phyloP scores from a whole-genome alignment of 345 rosid genomes.

The Citrus sp. region DNA sequence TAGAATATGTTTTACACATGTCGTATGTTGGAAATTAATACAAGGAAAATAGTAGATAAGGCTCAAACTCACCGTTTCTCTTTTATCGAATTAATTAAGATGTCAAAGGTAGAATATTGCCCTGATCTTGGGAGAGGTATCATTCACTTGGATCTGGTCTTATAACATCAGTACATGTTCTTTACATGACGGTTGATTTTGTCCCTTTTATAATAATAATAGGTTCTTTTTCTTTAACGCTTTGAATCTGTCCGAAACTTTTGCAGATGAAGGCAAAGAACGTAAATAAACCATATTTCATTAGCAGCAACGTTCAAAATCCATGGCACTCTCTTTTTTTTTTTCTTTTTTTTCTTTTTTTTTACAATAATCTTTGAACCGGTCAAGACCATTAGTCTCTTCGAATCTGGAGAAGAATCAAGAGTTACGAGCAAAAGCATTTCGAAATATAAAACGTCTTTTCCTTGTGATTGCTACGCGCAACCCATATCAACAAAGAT shows the following conservation, averaged over 20 bases:
- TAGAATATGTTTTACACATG: neutral
- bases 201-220: neutral
- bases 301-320: constrained; percentile 2
- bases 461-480: neutral
- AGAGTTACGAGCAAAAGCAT: neutral
- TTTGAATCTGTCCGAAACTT: constrained; percentile 30
- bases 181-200: constrained; percentile 19
- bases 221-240: constrained; percentile 18
- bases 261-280: constrained; percentile 7
- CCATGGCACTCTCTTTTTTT: neutral
- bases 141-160: constrained; percentile 23
- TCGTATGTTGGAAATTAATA: too few relatives aligned
- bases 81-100: constrained; percentile 3
- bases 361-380: neutral
- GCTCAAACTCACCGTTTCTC: neutral
- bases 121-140: constrained; percentile 51
- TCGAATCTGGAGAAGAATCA: neutral
- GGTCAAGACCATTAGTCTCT: neutral
- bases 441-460: neutral
- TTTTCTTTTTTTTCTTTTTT: neutral
- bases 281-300: neutral
- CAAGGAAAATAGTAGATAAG: too few relatives aligned
- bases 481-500: neutral
- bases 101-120: constrained; percentile 37
- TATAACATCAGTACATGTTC: constrained; percentile 14